Base-by-base conservation (phyloP, 225 moss, liverwort and hornwort species). In the Bryum argenteum region DNA sequence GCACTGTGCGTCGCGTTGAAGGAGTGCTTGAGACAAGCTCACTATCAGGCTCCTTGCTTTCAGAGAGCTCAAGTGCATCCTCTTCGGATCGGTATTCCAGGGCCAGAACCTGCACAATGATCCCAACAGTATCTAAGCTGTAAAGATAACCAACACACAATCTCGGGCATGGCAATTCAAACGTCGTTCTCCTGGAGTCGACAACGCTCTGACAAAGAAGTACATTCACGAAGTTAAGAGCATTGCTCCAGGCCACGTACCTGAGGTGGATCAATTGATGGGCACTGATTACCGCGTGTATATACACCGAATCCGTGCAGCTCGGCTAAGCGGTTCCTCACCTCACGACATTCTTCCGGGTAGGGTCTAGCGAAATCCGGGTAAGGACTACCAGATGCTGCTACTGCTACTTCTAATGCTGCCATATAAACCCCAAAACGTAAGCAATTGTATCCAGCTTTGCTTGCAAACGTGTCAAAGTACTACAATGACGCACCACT, bases 321-420 rank as follows among this genome's bases (percentile, higher is more conserved):
- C 51, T 78, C 71, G 51, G 67, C 40, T 71, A 84, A 77, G 67
- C 78, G 84, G 58, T 93, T 83, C 71, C 82, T 82, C 21, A 86
- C 96, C 73, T 91, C 84, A 52, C 82, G 77, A 56, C 93, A 93
- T 84, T 96, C 96, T 56, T 93, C 86, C 15, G 89, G 79, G 52
- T 72, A 86, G 9, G 93, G 96, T 69, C 93, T 83, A 44, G 77
- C 71, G 63, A 85, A 87, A 38, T 74, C 79, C 39, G 89, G 90
- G 73, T 81, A 96, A 28, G 93, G 96, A 61, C 91, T 85, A 45
- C 69, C 83, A 60, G 85, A 84, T 75, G 70, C 68, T 44, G 70
- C 68, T 44, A 75, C 70, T 37, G 81, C 81, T 61, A 86, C 52
- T 67, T 86, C 33, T 67, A 77, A 62, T 39, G 83, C 83, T 87